Evolutionary conservation across 2,329 filamentous ascomycete genomes (phyloP).

Genomic region (Eurotiales sp.): DNA sequence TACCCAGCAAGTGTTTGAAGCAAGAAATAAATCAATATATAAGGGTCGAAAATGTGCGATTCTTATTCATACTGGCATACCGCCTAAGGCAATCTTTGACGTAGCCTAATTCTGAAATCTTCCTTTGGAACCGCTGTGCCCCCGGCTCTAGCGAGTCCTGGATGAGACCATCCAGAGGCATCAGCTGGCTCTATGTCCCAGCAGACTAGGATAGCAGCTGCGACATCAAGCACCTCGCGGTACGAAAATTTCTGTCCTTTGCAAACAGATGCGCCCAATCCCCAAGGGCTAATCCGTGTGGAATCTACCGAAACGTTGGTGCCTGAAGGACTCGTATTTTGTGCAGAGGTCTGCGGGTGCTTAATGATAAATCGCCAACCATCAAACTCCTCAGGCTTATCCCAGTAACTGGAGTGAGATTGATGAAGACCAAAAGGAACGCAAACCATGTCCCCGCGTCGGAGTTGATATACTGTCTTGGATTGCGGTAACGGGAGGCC

Average conservation of each 20-base stretch:
- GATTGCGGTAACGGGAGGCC: neutral
- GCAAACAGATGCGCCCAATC: neutral
- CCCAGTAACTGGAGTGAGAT: neutral
- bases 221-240: neutral
- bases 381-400: neutral
- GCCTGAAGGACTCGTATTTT: neutral
- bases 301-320: neutral
- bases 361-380: constrained; percentile 1
- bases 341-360: neutral
- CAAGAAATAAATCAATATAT: too few species aligned
- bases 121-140: neutral
- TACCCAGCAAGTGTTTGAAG: too few species aligned
- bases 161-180: neutral
- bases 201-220: neutral
- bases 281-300: constrained; percentile 1
- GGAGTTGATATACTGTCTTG: neutral
- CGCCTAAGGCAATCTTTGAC: neutral
- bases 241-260: constrained; percentile 3
- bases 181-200: constrained; percentile 2
- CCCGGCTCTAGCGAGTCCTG: neutral
- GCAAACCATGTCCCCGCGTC: neutral
- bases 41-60: too few species aligned
- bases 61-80: neutral
- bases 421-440: neutral
- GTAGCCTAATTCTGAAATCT: neutral